These are phyloP conservation scores for Flaveria trinervia DNA, from an alignment of 129 eudicot species.

Conservation along the genomic window DNA sequence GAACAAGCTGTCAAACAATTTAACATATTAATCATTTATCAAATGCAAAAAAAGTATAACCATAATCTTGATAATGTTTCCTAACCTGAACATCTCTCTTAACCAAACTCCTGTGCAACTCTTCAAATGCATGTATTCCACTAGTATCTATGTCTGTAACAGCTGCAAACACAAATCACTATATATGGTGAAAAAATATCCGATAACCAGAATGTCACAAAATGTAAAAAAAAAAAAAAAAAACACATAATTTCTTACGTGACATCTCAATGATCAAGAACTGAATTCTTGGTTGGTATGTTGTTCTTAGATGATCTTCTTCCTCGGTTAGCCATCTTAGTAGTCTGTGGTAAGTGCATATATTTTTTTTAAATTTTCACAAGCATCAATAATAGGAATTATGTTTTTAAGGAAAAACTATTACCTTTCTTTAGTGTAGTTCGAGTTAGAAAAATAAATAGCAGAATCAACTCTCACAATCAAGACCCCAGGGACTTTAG, in stretches of 20 bases:
- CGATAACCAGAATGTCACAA: background rate
- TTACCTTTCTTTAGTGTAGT: slow-evolving; percentile 79
- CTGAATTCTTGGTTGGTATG: slow-evolving; percentile 54
- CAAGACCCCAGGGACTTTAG: slow-evolving; percentile 60
- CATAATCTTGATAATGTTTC: background rate
- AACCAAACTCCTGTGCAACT: slow-evolving; percentile 52
- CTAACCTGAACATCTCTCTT: slow-evolving; percentile 70
- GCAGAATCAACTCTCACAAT: slow-evolving; percentile 81
- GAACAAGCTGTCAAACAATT: slow-evolving; percentile 52
- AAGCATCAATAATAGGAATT: background rate
- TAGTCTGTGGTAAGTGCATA: slow-evolving; percentile 45
- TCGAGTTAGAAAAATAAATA: slow-evolving; percentile 81
- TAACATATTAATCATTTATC: slow-evolving; percentile 1
- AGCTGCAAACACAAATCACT: slow-evolving; percentile 46
- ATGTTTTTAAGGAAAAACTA: background rate
- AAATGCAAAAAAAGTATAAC: background rate
- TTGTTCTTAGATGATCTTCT: slow-evolving; percentile 48
- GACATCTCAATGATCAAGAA: slow-evolving; percentile 82
- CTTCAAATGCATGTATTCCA: slow-evolving; percentile 79
- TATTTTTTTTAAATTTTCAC: background rate
- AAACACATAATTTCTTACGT: slow-evolving; percentile 46
- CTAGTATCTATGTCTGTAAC: slow-evolving; percentile 81
- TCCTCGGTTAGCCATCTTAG: slow-evolving; percentile 81
- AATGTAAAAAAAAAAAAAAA: background rate
- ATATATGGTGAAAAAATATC: background rate